Base-by-base conservation (phyloP, 129 eudicot genomes). In the Heracleum sosnowskyi region DNA sequence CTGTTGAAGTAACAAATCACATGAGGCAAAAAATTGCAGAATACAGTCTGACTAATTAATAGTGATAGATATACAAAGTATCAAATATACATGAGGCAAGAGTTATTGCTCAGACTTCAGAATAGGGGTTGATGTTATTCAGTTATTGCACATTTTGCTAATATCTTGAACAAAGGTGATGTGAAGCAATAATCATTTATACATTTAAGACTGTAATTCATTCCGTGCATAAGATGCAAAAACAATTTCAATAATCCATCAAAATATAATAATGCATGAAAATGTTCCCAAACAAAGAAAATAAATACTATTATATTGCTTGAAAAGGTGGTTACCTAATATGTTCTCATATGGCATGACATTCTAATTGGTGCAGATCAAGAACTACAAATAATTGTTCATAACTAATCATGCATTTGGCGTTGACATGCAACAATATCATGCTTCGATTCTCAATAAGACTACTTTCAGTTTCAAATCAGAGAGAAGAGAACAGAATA, bases 1-100 rank as follows among this genome's bases (percentile, higher is more conserved):
- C 98, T 93, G 84, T 57, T 72, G 62, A 60, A 40, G 18, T 73
- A 79, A 42, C 13, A 41, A 10, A 45, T 74, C 31, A 41, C 10
- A 15, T 66, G 42, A 47, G 28, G 49, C 46, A 24, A 46, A 24
- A 24, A 69, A 51, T 69, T 76, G 51, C 47, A 22, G 24, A 68
- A 20, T 74, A 16, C 47, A 42, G 13, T 26, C 24, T 17, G 36
- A 29, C n/a, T 28, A 12, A 20, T 28, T 74, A 44, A 20, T 16
- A 73, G n/a, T 18, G 7, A 29, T 44, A 74, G 28, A 20, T 3
- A 26, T 72, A 41, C 1, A 26, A 40, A 72, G 15, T 37, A n/a
- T 22, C 49, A 37, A 39, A 39, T 24, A 10, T 41, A 24, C 34
- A 20, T 11, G 6, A 40, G 45, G 51, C 53, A 16, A 15, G 7